phyloP scores from a whole-genome alignment of 352 stramenopile species.

The Lagenidium giganteum region DNA sequence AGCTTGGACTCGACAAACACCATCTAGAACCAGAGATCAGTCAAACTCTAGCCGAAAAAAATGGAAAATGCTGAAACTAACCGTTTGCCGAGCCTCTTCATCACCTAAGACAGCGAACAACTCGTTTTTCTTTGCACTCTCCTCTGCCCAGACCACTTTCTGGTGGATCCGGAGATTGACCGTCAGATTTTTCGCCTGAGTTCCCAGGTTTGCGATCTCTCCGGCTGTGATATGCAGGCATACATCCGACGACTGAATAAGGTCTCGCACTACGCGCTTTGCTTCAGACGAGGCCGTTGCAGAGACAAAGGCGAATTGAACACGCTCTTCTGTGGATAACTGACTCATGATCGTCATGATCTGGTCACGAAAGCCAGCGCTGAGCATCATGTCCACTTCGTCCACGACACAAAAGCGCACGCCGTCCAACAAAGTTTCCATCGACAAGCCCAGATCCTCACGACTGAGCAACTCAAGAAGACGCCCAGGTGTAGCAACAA shows the following conservation, averaged over 20 bases:
- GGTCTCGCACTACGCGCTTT: constrained; percentile 25
- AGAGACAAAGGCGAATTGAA: constrained; percentile 58
- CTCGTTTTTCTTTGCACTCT: constrained; percentile 55
- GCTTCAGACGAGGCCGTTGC: constrained; percentile 47
- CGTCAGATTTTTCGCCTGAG: background rate
- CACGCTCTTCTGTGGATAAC: constrained; percentile 7
- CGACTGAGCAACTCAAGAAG: constrained; percentile 41
- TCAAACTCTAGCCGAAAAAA: background rate
- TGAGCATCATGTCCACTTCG: constrained; percentile 75
- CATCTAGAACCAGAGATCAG: constrained; percentile 24
- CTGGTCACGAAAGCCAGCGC: constrained; percentile 44
- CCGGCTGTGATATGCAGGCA: constrained; percentile 34
- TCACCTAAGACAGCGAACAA: constrained; percentile 36
- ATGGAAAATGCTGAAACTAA: constrained; percentile 18
- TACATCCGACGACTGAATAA: too few species aligned
- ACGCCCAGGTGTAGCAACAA: constrained; percentile 61
- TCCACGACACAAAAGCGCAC: constrained; percentile 60
- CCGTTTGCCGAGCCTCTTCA: constrained; percentile 23
- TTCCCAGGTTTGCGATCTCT: constrained; percentile 3
- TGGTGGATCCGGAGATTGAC: constrained; percentile 33
- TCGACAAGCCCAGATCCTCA: background rate
- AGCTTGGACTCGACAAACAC: constrained; percentile 69
- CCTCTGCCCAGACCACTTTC: constrained; percentile 38
- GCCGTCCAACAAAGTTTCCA: constrained; percentile 14
- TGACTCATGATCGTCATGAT: constrained; percentile 41